Base-by-base conservation (phyloP, 1,284 basidiomycete species). In the Austroboletus niveus region DNA sequence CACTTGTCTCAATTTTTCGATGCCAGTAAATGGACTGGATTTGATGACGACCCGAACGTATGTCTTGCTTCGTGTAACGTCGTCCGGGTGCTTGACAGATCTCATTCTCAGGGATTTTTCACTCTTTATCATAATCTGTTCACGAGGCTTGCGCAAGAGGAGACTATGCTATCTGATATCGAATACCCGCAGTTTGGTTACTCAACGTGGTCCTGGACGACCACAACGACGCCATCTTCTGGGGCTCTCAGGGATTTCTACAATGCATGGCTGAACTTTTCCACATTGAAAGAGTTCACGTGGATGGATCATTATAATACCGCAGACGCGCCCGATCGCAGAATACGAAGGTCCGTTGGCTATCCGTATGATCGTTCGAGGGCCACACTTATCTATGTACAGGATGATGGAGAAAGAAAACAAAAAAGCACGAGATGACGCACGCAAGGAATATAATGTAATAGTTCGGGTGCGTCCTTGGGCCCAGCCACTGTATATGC, bases 321-420 rank as follows among this genome's bases (percentile, higher is more conserved):
- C 2, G 74, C 81, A 15, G 88, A 95, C 53, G 95, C 94, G 3
- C 92, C 92, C 10, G 94, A 97, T 70, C 79, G 96, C 22, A 82
- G 87, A 41, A 80, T 92, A 42, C 81, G 94, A 62, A 81, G 92
- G 82, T 85, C 55, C 43, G 72, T 60, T 7, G 30, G 42, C n/a
- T 34, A 40, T 14, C 44, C 20, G 1, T 38, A 35, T 36, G 24
- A 31, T 11, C n/a, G 15, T 34, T 15, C 12, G 9, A 27, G 29
- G 22, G 3, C 9, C 10, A 42, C 12, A 12, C 42, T 51, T 45
- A 56, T 43, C 49, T 56, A 3, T 39, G 24, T 22, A 5, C 50
- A 89, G 92, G 56, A 63, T 94, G 36, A 95, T 99, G 89, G 97
- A 99, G 68, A 92, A 89, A 64, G 97, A 98, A 61, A 99, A 99